These are phyloP conservation scores for Cucurbita maxima DNA, from an alignment of 306 rosid genomes.

Conservation along the genomic window DNA sequence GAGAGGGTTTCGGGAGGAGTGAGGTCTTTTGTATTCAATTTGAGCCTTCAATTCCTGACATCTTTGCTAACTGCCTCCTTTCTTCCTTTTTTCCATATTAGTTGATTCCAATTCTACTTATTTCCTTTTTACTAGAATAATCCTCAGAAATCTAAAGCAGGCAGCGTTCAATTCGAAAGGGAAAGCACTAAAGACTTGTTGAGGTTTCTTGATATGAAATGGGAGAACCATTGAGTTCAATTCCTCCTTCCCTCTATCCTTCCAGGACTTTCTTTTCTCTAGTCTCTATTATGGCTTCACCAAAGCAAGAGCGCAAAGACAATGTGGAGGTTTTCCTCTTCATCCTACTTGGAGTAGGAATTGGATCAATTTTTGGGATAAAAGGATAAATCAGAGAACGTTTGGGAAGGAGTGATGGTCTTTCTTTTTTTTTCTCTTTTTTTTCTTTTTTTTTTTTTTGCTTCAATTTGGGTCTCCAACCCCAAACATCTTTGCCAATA, in stretches of 20 bases:
- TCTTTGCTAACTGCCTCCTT: background rate
- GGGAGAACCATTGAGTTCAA: background rate
- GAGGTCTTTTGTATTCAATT: background rate
- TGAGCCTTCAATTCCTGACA: background rate
- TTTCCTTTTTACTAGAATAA: background rate
- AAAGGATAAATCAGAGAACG: background rate
- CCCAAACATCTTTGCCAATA: background rate
- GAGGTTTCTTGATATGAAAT: background rate
- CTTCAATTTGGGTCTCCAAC: background rate
- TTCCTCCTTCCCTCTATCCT: background rate
- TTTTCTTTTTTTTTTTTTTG: background rate
- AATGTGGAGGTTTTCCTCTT: background rate
- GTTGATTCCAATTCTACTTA: background rate
- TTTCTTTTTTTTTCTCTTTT: no score
- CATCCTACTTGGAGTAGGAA: background rate
- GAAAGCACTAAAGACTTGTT: background rate
- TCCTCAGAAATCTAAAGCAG: background rate
- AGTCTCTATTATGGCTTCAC: background rate
- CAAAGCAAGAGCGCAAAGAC: background rate
- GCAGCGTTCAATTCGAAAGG: background rate
- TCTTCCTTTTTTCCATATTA: background rate
- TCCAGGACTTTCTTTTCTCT: background rate
- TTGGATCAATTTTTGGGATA: background rate
- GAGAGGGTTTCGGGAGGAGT: background rate
- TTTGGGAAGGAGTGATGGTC: background rate